Base-by-base conservation (phyloP, 331 rosid genomes). In the Malus hybrid region DNA sequence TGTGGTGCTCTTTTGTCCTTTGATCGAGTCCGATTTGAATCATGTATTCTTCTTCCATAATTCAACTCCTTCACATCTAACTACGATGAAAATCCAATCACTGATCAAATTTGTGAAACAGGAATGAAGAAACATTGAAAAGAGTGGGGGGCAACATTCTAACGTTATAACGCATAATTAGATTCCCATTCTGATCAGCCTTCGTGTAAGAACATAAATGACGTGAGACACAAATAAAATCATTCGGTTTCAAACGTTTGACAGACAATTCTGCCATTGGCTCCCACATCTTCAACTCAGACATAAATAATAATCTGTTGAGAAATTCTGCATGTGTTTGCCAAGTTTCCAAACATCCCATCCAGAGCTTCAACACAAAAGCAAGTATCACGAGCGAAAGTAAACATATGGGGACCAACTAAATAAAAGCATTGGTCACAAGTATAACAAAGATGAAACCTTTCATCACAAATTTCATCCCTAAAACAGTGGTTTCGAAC, bases 161-260 rank as follows among this genome's bases (percentile, higher is more conserved):
- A 3, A 93, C 98, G 92, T 75, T 4, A 77, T 87, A 79, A 29
- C 6, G 0, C 69, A 83, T 30, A 16, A 0, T 63, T 20, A 29
- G 42, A 33, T 66, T 71, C 61, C 85, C 93, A 55, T n/a, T 52
- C 55, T 13, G 64, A 61, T 57, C 76, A 26, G 32, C 33, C 76
- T 64, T 80, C 46, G 56, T 71, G 82, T 55, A 70, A 75, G 91
- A 85, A 10, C 58, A 22, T 48, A 89, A 81, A 73, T 28, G 36
- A 67, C 97, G 93, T 46, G 88, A 80, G 68, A 86, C 97, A 58
- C 81, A 77, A 50, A 93, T 75, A 72, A 73, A 84, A 81, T 93
- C 92, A 63, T 89, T 71, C 46, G 72, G 79, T 80, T 86, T 86
- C 80, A 91, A 82, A 76, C 85, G 88, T 19, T 80, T 42, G 24